A percentile compares a stretch with the other conserved stretches of the same genome.
phyloP scores from a whole-genome alignment of 192 early-diverging fungal species.

The Backusella morwellensis region DNA sequence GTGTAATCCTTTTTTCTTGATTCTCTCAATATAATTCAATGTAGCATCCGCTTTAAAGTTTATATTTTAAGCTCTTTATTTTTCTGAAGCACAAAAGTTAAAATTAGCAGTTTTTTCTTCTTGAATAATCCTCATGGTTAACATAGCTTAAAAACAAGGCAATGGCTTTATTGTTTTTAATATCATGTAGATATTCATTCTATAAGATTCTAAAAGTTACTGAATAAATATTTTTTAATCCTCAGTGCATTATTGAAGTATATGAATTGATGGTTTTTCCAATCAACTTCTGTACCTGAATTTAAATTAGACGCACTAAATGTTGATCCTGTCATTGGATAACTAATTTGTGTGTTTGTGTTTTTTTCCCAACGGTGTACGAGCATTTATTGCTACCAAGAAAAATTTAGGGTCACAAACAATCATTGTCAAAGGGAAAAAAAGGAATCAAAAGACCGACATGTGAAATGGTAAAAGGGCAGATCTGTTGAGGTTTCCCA shows the following conservation, averaged over 20 bases:
- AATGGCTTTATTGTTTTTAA: not conserved
- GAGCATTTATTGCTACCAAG: not conserved
- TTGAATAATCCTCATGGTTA: not conserved
- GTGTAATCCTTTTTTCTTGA: not conserved
- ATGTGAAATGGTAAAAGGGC: not conserved
- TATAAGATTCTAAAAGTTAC: not conserved
- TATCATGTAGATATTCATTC: not conserved
- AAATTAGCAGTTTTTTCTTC: not conserved
- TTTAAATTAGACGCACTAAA: not conserved
- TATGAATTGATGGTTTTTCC: not conserved
- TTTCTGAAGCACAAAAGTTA: not conserved
- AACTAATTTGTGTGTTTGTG: not conserved
- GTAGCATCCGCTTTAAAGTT: not conserved
- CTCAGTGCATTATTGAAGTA: not conserved
- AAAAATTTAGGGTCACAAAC: not conserved
- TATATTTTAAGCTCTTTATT: not conserved
- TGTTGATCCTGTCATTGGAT: not conserved
- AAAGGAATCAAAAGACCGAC: not conserved
- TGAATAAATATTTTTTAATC: not conserved
- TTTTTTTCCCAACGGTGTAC: slow-evolving; percentile 3
- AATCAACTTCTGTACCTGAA: not conserved
- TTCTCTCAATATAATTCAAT: not conserved
- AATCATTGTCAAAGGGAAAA: slow-evolving; percentile 1
- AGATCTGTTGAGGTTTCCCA: not conserved
- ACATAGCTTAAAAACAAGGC: not conserved